These are phyloP conservation scores for Monosporascus sp. DNA, from an alignment of 2,329 filamentous ascomycete species.

Conservation along the genomic window DNA sequence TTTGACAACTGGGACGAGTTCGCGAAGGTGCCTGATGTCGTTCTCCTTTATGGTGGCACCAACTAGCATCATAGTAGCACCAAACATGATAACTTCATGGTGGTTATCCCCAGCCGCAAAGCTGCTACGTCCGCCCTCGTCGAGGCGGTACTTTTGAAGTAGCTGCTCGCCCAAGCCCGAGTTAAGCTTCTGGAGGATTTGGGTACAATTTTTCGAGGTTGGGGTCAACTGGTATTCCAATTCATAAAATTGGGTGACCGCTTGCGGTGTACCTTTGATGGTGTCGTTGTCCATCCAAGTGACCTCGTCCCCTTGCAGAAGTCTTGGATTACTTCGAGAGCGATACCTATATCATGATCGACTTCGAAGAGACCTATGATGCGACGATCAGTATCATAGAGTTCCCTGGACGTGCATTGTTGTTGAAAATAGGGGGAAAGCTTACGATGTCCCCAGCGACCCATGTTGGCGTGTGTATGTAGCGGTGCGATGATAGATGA, in stretches of 20 bases:
- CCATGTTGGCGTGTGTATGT: conserved; percentile 1
- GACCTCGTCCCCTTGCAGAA: background rate
- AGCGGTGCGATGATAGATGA: no score
- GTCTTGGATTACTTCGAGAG: background rate
- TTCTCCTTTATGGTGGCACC: conserved; percentile 15
- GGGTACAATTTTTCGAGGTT: background rate
- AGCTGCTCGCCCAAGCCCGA: background rate
- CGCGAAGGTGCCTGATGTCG: conserved; percentile 12
- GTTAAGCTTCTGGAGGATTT: background rate
- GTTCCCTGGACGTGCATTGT: no score
- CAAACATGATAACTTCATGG: conserved; percentile 8
- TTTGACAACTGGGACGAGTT: conserved; percentile 6
- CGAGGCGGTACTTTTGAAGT: conserved; percentile 1
- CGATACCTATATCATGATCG: conserved; percentile 1
- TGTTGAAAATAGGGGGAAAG: background rate
- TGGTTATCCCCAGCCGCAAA: conserved; percentile 8
- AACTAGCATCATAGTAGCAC: conserved; percentile 17
- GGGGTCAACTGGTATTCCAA: no score
- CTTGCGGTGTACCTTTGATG: background rate
- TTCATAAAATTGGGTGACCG: background rate
- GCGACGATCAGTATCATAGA: background rate
- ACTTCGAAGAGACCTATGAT: conserved; percentile 4
- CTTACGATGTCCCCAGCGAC: conserved; percentile 5
- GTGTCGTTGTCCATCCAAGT: background rate
- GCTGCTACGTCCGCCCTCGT: background rate